phyloP scores from a whole-genome alignment of 306 rosid species.

The Adenanthera pavonina region DNA sequence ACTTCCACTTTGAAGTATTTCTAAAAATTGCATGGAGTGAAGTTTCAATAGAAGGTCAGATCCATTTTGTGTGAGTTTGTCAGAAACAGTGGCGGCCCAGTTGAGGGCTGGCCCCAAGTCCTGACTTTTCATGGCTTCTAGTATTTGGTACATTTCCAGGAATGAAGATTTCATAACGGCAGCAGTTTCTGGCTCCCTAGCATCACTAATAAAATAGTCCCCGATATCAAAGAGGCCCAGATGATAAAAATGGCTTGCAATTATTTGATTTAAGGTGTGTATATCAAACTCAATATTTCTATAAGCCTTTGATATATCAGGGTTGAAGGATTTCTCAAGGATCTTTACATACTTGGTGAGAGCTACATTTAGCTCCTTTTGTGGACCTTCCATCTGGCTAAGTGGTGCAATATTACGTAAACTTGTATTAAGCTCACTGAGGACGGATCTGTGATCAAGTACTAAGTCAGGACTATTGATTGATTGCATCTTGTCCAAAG shows the following conservation, averaged over 20 bases:
- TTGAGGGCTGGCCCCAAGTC: slow-evolving; percentile 82
- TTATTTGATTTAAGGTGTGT: slow-evolving; percentile 68
- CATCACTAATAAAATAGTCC: slow-evolving; percentile 67
- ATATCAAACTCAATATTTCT: slow-evolving; percentile 71
- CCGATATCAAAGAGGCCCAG: slow-evolving; percentile 86
- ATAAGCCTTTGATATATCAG: slow-evolving; percentile 92
- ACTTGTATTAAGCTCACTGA: slow-evolving; percentile 65
- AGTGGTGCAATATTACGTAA: slow-evolving; percentile 64
- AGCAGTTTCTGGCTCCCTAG: slow-evolving; percentile 67
- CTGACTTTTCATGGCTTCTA: slow-evolving; percentile 71
- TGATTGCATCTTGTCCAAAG: slow-evolving; percentile 65
- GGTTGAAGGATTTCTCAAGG: slow-evolving; percentile 76
- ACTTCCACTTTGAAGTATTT: slow-evolving; percentile 66
- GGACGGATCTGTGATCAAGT: slow-evolving; percentile 50
- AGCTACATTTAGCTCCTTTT: slow-evolving; percentile 82
- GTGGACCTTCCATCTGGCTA: slow-evolving; percentile 69
- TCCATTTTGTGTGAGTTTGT: slow-evolving; percentile 68
- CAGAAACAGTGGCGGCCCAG: slow-evolving; percentile 72
- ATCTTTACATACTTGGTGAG: slow-evolving; percentile 81
- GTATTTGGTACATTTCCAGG: slow-evolving; percentile 78
- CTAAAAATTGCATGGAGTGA: slow-evolving; percentile 73
- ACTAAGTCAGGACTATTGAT: slow-evolving; percentile 42
- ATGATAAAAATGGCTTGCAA: slow-evolving; percentile 82
- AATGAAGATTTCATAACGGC: slow-evolving; percentile 68
- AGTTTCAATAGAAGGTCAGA: slow-evolving; percentile 78